Evolutionary conservation across 75 land plant genomes (phyloP).

Genomic region (Cupressus sempervirens): DNA sequence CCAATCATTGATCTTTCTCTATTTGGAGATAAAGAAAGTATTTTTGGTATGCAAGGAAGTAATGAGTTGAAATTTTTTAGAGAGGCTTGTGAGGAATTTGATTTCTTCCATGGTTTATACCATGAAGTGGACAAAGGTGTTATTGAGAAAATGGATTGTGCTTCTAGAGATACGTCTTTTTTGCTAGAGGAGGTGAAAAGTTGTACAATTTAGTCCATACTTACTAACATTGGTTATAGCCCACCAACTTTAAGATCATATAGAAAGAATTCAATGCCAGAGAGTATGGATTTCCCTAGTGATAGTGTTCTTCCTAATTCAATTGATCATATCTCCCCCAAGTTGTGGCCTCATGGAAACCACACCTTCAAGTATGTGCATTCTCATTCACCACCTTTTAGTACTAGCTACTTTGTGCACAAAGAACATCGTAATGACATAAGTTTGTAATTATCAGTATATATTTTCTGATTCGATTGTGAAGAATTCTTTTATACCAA

Average conservation of each 20-base stretch:
- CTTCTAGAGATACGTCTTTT: slow-evolving; percentile 19
- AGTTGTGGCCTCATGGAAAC: neutral
- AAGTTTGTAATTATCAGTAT: too few relatives aligned
- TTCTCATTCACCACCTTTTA: too few relatives aligned
- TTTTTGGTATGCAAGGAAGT: too few relatives aligned
- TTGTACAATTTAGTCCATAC: neutral
- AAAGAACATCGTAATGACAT: too few relatives aligned
- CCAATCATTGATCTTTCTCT: neutral
- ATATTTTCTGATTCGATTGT: too few relatives aligned
- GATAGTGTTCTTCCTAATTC: neutral
- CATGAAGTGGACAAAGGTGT: slow-evolving; percentile 44
- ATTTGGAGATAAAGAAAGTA: neutral
- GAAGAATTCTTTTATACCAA: too few relatives aligned
- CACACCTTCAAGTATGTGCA: too few relatives aligned
- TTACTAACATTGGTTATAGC: neutral
- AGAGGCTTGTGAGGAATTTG: slow-evolving; percentile 27
- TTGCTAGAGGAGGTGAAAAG: slow-evolving; percentile 30
- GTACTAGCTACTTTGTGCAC: too few relatives aligned
- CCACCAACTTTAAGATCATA: slow-evolving; percentile 21
- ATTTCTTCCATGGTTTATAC: neutral
- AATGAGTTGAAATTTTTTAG: neutral
- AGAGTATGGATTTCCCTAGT: slow-evolving; percentile 35
- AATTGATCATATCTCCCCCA: neutral
- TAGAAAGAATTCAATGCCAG: slow-evolving; percentile 33
- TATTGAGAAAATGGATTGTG: slow-evolving; percentile 5